Conservation (phyloP, 305 asterid genomes). For the Striga hermonthica region DNA sequence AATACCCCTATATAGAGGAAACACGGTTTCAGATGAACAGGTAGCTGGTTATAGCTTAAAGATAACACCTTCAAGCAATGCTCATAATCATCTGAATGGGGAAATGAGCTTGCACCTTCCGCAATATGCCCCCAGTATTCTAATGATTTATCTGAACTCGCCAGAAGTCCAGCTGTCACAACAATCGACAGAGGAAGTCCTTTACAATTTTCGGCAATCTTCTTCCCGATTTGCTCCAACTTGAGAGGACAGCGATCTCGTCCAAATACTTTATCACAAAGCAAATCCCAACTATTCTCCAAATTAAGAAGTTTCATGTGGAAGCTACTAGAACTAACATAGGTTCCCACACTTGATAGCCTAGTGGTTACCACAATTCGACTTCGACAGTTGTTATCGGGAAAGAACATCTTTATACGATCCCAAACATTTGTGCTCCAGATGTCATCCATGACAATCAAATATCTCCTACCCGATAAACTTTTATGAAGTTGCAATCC, state of each 20-base stretch:
- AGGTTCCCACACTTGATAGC: neutral
- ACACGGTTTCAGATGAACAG: neutral
- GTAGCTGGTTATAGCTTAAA: neutral
- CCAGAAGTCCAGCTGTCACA: neutral
- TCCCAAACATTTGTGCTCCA: neutral
- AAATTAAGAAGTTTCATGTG: neutral
- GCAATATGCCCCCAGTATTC: neutral
- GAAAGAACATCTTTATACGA: neutral
- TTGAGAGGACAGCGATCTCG: neutral
- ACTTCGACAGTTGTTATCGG: neutral
- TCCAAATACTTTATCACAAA: neutral
- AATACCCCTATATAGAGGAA: neutral
- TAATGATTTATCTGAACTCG: neutral
- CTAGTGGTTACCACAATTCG: neutral
- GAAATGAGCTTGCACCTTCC: neutral
- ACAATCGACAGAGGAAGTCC: neutral
- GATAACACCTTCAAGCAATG: neutral
- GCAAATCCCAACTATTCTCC: neutral
- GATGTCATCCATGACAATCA: constrained; percentile 7
- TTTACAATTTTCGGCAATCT: neutral
- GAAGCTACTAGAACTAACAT: neutral
- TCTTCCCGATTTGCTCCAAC: neutral
- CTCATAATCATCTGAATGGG: neutral
- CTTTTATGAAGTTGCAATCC: neutral
- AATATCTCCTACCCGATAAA: neutral